Percentiles rank a stretch among this genome's conserved stretches.
These are phyloP conservation scores for Penicillium sclerotigenum DNA, from an alignment of 2,329 filamentous ascomycete genomes.

Conservation along the genomic window DNA sequence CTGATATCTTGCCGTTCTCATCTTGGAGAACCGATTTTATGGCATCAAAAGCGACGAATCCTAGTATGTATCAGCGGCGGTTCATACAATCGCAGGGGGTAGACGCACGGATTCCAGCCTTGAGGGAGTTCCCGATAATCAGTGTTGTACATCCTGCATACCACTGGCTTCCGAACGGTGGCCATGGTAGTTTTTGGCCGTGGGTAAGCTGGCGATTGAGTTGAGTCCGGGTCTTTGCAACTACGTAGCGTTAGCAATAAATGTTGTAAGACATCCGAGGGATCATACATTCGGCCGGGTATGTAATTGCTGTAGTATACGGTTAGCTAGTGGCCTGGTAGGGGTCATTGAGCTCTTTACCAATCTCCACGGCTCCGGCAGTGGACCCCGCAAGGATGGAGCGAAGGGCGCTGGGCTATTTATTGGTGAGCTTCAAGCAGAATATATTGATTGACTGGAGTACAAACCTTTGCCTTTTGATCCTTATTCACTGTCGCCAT, in stretches of 20 bases:
- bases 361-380: constrained; percentile 93
- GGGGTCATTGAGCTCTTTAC: constrained; percentile 47
- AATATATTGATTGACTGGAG: not conserved
- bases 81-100: not conserved
- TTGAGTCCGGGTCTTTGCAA: constrained; percentile 93
- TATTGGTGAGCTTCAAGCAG: constrained; percentile 35
- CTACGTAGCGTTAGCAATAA: constrained; percentile 40
- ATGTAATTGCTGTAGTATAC: constrained; percentile 67
- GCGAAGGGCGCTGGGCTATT: constrained; percentile 72
- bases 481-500: constrained; percentile 39
- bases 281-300: constrained; percentile 81
- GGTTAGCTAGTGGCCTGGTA: constrained; percentile 23
- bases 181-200: constrained; percentile 87
- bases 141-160: constrained; percentile 96
- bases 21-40: constrained; percentile 84
- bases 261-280: not conserved
- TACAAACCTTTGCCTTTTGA: constrained; percentile 37
- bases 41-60: constrained; percentile 93
- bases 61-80: constrained; percentile 39
- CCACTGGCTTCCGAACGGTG: constrained; percentile 90
- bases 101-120: constrained; percentile 83
- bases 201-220: constrained; percentile 80
- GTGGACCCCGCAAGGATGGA: constrained; percentile 89
- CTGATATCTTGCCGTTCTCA: constrained; percentile 80
- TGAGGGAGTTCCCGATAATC: constrained; percentile 94